These are phyloP conservation scores for Diaporthe humulicola DNA, from an alignment of 2,329 filamentous ascomycete species.

Conservation along the genomic window DNA sequence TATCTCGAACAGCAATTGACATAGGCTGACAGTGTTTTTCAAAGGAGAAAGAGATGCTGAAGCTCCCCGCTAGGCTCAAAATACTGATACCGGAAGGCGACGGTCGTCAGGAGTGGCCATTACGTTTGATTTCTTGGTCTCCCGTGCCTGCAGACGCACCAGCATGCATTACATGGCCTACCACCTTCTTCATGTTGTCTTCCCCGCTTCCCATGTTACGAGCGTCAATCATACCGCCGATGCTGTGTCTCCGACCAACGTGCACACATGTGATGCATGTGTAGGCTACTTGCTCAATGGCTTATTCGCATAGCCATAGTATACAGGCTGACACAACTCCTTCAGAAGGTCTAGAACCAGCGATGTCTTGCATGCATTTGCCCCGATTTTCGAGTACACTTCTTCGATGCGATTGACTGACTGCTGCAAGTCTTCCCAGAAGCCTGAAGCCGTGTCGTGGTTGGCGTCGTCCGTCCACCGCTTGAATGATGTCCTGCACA, in stretches of 20 bases:
- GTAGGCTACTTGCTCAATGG: background rate
- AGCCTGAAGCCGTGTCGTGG: background rate
- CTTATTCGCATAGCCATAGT: background rate
- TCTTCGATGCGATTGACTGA: too few relatives aligned
- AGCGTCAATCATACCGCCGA: background rate
- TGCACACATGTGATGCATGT: background rate
- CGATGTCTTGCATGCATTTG: background rate
- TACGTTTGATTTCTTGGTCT: background rate
- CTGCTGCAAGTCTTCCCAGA: background rate
- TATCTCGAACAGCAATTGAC: background rate
- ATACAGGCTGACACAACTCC: background rate
- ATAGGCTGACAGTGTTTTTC: background rate
- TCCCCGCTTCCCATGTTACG: background rate
- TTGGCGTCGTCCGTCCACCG: background rate
- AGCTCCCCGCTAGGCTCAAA: background rate
- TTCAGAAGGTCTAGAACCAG: too few relatives aligned
- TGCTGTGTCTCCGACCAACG: too few relatives aligned
- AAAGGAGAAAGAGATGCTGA: background rate
- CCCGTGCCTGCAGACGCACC: background rate
- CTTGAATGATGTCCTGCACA: background rate
- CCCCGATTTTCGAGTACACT: background rate
- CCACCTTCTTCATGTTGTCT: background rate
- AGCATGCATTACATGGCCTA: background rate
- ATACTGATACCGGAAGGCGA: background rate
- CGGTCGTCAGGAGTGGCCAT: background rate